Evolutionary conservation across 106 monocot species (phyloP), one percentile per base, ranked within the genome.

Genomic region (Phalaenopsis aphrodite): DNA sequence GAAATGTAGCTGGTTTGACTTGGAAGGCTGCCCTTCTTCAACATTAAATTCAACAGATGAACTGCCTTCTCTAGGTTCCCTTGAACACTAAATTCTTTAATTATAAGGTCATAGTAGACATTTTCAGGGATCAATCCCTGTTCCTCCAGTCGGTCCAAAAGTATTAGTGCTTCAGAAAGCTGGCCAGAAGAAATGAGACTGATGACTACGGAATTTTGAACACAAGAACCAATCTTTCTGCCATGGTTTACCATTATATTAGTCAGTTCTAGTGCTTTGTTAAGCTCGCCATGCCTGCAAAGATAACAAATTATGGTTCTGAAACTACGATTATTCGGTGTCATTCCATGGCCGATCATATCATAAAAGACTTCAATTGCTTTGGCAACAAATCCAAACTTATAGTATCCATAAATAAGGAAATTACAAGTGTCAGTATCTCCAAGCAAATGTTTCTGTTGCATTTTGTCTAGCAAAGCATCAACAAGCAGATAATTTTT

Each of bases 341-440:
- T 80, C 36, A 93, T 72, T 21, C 84, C 83, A 56, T 86, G 75
- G 61, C 43, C 46, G 41, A 97, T 81, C 87, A 90, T 88, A 24
- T 75, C 75, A 83, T 88, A 48, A 23, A 99, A 75, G 48, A 78
- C 41, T 12, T 88, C 87, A 67, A 91, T 80, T 42, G 89, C 83
- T 75, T 78, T 86, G 21, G 73, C 38, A 21, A 73, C 39, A 84
- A 91, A 78, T 80, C 91, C 88, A 84, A 86, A 84, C 78, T 84
- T 95, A 71, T 82, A 77, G 82, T 81, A 93, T 6, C 99, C 95
- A 90, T 88, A 76, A n/a, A 93, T 65, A 56, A 99, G 82, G 64
- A 99, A 85, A 87, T 95, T 86, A 79, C 87, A 99, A 69, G 95
- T 88, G 83, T 57, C 43, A 78, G 82, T 75, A 85, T 93, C 89